These are phyloP conservation scores for Tulasnella sp. DNA, from an alignment of 768 basidiomycete genomes.

Conservation along the genomic window DNA sequence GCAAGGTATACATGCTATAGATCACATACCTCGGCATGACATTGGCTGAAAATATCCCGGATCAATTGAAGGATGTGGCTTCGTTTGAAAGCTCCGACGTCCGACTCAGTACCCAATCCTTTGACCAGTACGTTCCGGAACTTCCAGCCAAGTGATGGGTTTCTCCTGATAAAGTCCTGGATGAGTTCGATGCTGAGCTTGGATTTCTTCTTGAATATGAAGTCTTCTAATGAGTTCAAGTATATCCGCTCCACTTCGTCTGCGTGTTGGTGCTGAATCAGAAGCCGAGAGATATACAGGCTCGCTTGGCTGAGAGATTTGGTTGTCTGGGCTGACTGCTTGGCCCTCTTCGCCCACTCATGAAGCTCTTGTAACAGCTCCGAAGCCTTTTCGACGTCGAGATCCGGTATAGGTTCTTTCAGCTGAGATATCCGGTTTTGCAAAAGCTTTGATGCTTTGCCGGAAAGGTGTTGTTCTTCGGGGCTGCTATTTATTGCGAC, in stretches of 20 bases:
- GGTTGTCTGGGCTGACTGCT: slow-evolving; percentile 48
- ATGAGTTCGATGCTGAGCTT: slow-evolving; percentile 61
- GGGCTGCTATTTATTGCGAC: slow-evolving; percentile 50
- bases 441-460: slow-evolving; percentile 74
- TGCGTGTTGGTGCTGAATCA: slow-evolving; percentile 30
- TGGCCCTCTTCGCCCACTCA: slow-evolving; percentile 52
- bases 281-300: slow-evolving; percentile 50
- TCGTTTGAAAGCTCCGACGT: too few relatives aligned
- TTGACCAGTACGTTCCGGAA: slow-evolving; percentile 48
- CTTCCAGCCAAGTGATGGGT: slow-evolving; percentile 50
- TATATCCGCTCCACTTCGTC: slow-evolving; percentile 43
- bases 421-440: slow-evolving; percentile 58
- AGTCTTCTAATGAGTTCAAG: slow-evolving; percentile 54
- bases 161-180: slow-evolving; percentile 58
- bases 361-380: slow-evolving; percentile 53
- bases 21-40: too few relatives aligned
- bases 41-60: too few relatives aligned
- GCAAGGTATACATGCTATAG: too few relatives aligned
- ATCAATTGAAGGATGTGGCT: too few relatives aligned
- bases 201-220: slow-evolving; percentile 68
- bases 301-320: slow-evolving; percentile 53
- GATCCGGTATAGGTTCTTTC: slow-evolving; percentile 46
- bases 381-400: slow-evolving; percentile 33
- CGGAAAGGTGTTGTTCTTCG: slow-evolving; percentile 79
- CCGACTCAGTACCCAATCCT: slow-evolving; percentile 31